Percentiles rank a stretch among this genome's conserved stretches.
phyloP scores from a whole-genome alignment of 495 filamentous ascomycete species.

The Jackrogersella minutella region DNA sequence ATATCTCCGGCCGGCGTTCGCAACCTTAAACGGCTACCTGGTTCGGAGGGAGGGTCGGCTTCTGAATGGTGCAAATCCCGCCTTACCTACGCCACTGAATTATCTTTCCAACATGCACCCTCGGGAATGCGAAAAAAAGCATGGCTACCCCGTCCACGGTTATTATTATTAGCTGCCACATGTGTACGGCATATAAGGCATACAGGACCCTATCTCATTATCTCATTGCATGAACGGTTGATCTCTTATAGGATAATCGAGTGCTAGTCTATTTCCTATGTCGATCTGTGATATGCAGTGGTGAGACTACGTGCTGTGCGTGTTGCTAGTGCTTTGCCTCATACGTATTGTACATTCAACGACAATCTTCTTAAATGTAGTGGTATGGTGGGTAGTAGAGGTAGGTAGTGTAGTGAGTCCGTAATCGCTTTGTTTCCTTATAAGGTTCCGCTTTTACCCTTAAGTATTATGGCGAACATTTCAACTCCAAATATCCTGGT shows the following conservation, averaged over 20 bases:
- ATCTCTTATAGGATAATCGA: background rate
- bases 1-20: background rate
- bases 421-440: conserved; percentile 5
- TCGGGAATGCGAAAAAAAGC: background rate
- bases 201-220: too few relatives aligned
- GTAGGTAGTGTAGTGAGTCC: too few relatives aligned
- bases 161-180: background rate
- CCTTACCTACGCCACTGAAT: background rate
- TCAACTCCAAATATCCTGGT: background rate
- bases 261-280: background rate
- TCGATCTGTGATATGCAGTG: background rate
- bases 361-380: background rate
- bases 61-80: conserved; percentile 6
- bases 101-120: too few relatives aligned
- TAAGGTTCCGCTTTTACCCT: conserved; percentile 1
- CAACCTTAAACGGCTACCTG: background rate
- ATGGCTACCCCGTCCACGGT: background rate
- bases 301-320: too few relatives aligned
- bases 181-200: background rate
- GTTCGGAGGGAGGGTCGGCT: background rate
- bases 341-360: too few relatives aligned
- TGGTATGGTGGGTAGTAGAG: too few relatives aligned
- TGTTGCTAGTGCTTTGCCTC: background rate
- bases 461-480: background rate
- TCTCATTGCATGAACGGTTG: too few relatives aligned